Evolutionary conservation across 192 early-diverging fungal species (phyloP).

Genomic region (Rhizophagus clarus): DNA sequence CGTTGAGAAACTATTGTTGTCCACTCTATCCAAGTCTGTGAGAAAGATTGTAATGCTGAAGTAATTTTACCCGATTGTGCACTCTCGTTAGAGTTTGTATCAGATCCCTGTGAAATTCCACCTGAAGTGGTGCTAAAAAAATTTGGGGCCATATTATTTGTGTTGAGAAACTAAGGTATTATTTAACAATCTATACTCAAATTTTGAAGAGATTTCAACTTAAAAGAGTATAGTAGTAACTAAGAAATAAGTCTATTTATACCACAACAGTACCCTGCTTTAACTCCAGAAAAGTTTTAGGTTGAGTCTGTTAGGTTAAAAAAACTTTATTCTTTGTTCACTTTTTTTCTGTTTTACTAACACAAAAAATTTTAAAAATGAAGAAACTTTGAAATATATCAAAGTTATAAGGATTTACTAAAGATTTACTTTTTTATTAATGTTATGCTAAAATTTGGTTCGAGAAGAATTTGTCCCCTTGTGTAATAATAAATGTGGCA

Average conservation of each 20-base stretch:
- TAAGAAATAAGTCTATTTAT: too few relatives aligned
- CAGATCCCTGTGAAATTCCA: not conserved
- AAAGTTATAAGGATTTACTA: too few relatives aligned
- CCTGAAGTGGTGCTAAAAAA: not conserved
- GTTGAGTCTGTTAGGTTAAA: too few relatives aligned
- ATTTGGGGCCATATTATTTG: not conserved
- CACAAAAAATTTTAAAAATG: too few relatives aligned
- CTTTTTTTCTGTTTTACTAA: too few relatives aligned
- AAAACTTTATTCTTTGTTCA: too few relatives aligned
- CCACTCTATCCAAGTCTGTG: not conserved
- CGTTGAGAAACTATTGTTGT: not conserved
- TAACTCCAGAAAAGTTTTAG: too few relatives aligned
- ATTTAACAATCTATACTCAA: not conserved
- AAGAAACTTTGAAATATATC: too few relatives aligned
- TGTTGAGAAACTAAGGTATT: not conserved
- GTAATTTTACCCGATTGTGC: too few relatives aligned
- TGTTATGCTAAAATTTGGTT: too few relatives aligned
- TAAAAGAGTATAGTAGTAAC: not conserved
- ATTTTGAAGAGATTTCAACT: not conserved
- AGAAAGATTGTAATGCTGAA: not conserved
- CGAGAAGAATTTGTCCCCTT: not conserved
- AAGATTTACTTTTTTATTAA: too few relatives aligned
- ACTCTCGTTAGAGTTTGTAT: not conserved
- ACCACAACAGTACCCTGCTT: too few relatives aligned
- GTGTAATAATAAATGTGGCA: not conserved